phyloP scores from a whole-genome alignment of 805 yeast species.

The Yamadazyma kitorensis region DNA sequence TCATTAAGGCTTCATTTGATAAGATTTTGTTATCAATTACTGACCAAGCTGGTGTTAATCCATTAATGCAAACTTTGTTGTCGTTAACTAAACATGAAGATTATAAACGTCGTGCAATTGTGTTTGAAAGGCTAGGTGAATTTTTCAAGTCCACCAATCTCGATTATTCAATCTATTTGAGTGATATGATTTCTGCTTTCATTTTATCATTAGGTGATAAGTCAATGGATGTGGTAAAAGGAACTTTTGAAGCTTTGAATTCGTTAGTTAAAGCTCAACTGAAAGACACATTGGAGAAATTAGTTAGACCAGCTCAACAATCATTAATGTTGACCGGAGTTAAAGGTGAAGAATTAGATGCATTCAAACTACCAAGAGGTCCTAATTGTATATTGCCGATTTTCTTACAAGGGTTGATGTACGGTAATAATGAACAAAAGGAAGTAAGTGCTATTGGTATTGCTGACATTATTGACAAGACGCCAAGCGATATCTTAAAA shows the following conservation, averaged over 20 bases:
- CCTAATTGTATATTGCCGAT: constrained; percentile 87
- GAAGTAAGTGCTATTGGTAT: constrained; percentile 86
- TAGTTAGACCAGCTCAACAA: constrained; percentile 78
- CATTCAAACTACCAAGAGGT: constrained; percentile 74
- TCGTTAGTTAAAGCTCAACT: constrained; percentile 68
- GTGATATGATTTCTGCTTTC: constrained; percentile 71
- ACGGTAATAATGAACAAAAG: constrained; percentile 80
- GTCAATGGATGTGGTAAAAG: constrained; percentile 58
- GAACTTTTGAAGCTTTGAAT: constrained; percentile 62
- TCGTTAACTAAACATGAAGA: constrained; percentile 77
- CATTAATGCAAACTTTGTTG: constrained; percentile 77
- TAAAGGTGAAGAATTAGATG: constrained; percentile 64
- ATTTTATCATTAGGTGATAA: constrained; percentile 71
- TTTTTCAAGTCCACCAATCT: constrained; percentile 66
- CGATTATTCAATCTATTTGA: constrained; percentile 70
- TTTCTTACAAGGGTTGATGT: constrained; percentile 92
- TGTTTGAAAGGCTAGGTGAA: constrained; percentile 63
- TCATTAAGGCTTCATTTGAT: constrained; percentile 57
- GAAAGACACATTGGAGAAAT: constrained; percentile 71
- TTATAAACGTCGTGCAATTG: constrained; percentile 55
- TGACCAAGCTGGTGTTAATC: constrained; percentile 77
- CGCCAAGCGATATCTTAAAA: constrained; percentile 78
- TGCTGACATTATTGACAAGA: constrained; percentile 79
- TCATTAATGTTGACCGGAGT: constrained; percentile 65
- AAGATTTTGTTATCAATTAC: constrained; percentile 70